Base-by-base conservation (phyloP, 139 green algal genomes). In the Diplosphaera chodatii region DNA sequence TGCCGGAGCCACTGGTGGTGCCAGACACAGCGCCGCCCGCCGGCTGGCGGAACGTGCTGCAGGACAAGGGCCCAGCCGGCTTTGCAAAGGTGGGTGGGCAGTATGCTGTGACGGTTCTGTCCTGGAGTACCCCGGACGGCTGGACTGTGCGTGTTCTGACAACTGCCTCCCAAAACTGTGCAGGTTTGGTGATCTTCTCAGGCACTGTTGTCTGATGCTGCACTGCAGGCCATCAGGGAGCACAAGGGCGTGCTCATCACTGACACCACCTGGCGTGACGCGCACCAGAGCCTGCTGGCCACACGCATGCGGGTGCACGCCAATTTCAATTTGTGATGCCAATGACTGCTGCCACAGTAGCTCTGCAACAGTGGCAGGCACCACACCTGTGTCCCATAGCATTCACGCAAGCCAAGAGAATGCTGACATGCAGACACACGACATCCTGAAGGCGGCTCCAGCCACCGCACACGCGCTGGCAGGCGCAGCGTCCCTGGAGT, bases 211-310 rank as follows among this genome's bases (percentile, higher is more conserved):
- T n/a, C n/a, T n/a, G n/a, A n/a, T n/a, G n/a, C n/a, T n/a, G n/a
- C n/a, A n/a, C n/a, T n/a, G 10, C 37, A 48, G 37, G 87, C 84
- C 18, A 85, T 98, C 34, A 72, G 93, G 18, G 78, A 83, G 40
- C 91, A 98, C 87, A 82, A 90, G 84, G 90, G 91, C 20, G 33
- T 96, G 56, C 87, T 98, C 56, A 68, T 98, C 40, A 98, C 91
- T 4, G 93, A 98, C 85, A 98, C 93, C 40, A 98, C 93, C 31
- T 88, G 87, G 88, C 83, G 92, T 27, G 92, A 97, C 75, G 92
- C 92, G 1, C 92, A 97, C 77, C 92, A 97, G 81, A 91, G 80
- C 25, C 80, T 96, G 62, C 83, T 97, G 34, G 92, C 89, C 10
- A 96, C 91, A 3, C 85, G 91, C 72, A 88, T 96, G 78, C 73